Base-by-base conservation (phyloP, 345 rosid genomes). In the Anastatica hierochuntica region DNA sequence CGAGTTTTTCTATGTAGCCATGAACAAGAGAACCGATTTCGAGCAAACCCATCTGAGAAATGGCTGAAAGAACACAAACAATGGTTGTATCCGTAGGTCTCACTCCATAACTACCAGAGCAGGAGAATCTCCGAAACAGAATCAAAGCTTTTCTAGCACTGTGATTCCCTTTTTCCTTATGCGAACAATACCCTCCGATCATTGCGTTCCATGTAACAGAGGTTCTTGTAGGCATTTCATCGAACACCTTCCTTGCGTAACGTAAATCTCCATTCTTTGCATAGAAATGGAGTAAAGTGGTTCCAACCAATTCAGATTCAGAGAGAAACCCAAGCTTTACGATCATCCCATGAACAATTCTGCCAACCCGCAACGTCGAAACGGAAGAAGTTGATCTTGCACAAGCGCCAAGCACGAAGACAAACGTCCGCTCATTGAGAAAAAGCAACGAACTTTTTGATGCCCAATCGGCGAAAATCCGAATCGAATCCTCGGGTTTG, bases 191-290 rank as follows among this genome's bases (percentile, higher is more conserved):
- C 21, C 78, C 92, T 5, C 57, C 68, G 33, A 80, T 72, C 83
- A 80, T 75, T 1, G 85, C 80, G 45, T 78, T 78, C 87, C 87
- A 80, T 4, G 87, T 72, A 38, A 66, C 76, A 20, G 56, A 65
- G 35, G 71, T 80, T 72, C 74, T 74, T 35, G 54, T 20, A 4
- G 77, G 13, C 84, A 80, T 83, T 80, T 80, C 79, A 47, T 83
- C 85, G 44, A 80, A 83, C 84, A 80, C 68, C 8, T 52, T 76
- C 30, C 76, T 39, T 1, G 76, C 84, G 0, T 77, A 69, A 9
- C 26, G 17, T 36, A 76, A 26, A 65, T 78, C 77, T 27, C 54
- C 56, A 15, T 73, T 79, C 51, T 64, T 67, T 9, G 68, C 70
- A 19, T 83, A 83, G 56, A 73, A 78, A 67, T 78, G 79, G 21